Percentiles rank a stretch among this genome's conserved stretches.
These are phyloP conservation scores for Dioscorea cayenensis DNA, from an alignment of 116 monocot species.

Conservation along the genomic window DNA sequence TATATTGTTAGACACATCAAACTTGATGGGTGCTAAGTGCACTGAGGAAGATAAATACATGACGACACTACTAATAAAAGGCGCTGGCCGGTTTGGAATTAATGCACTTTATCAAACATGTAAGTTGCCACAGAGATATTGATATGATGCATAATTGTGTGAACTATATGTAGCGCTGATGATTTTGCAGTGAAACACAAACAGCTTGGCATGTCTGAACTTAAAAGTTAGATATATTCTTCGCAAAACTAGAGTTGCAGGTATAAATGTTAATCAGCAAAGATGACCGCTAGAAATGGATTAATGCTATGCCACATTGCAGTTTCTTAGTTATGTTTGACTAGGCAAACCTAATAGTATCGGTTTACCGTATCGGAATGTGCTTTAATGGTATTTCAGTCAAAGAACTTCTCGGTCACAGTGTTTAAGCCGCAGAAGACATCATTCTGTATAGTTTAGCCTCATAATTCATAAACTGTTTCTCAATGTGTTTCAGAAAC, in stretches of 20 bases:
- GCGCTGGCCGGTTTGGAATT: constrained; percentile 28
- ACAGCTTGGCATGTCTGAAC: constrained; percentile 20
- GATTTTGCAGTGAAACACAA: constrained; percentile 25
- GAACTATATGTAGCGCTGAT: not conserved
- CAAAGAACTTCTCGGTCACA: constrained; percentile 20
- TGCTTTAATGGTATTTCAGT: constrained; percentile 19
- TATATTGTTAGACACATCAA: constrained; percentile 27
- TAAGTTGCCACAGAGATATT: constrained; percentile 7
- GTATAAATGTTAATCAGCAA: not conserved
- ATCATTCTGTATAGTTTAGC: constrained; percentile 2
- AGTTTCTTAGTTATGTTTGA: not conserved
- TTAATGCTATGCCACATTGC: not conserved
- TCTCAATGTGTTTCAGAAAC: constrained; percentile 12
- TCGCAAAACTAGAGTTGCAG: constrained; percentile 15
- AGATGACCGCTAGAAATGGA: no score
- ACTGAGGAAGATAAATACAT: constrained; percentile 34
- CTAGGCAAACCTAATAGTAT: constrained; percentile 8
- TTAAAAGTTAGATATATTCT: constrained; percentile 23
- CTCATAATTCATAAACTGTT: not conserved
- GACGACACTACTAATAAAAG: constrained; percentile 22
- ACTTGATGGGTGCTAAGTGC: constrained; percentile 18
- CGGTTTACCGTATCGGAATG: constrained; percentile 16
- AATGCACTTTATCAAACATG: constrained; percentile 29
- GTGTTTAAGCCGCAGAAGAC: constrained; percentile 14
- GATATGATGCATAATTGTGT: not conserved